A percentile compares a stretch with the other conserved stretches of the same genome.
Conservation (phyloP, 73 alveolate species). For the Paramecium pentaurelia region DNA sequence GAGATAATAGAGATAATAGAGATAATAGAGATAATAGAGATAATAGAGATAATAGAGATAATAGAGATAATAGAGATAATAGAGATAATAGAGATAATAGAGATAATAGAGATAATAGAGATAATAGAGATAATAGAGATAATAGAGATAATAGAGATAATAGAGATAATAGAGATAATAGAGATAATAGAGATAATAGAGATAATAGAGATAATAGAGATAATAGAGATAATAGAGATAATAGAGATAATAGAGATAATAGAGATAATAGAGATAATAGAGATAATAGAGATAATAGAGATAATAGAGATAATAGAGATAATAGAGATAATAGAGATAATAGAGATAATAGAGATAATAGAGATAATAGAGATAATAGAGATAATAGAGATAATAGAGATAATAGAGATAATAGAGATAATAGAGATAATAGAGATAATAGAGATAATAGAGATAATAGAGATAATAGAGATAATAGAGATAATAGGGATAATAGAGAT, state of each 20-base stretch:
- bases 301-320: background rate
- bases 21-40: background rate
- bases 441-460: background rate
- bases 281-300: background rate
- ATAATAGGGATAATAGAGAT: background rate
- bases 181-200: background rate
- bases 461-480: background rate
- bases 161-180: background rate
- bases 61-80: background rate
- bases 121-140: background rate
- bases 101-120: background rate
- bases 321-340: background rate
- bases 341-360: background rate
- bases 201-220: background rate
- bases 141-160: background rate
- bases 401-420: background rate
- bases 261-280: background rate
- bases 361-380: background rate
- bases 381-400: background rate
- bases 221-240: background rate
- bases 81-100: background rate
- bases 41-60: background rate
- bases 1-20: background rate
- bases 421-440: background rate
- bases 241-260: background rate